Percentiles rank a stretch among this genome's conserved stretches.
phyloP scores from a whole-genome alignment of 2,329 filamentous ascomycete species.

The Diaporthe batatas region DNA sequence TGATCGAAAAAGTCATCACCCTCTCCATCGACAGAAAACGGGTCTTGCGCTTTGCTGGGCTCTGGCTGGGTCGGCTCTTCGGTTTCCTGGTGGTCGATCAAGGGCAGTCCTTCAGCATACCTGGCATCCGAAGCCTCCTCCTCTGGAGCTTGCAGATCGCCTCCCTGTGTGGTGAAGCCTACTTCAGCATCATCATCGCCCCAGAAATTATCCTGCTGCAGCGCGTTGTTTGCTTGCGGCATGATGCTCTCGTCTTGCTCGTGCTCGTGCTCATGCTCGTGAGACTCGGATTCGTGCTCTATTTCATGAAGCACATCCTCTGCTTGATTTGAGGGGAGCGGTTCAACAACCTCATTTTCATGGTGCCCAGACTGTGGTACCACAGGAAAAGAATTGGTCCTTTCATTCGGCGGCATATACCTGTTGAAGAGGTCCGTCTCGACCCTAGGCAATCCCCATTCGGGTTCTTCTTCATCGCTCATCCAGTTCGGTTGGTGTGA shows the following conservation, averaged over 20 bases:
- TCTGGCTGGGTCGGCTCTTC: conserved; percentile 47
- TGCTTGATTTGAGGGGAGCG: conserved; percentile 63
- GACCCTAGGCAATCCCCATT: conserved; percentile 66
- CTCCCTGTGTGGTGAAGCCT: conserved; percentile 52
- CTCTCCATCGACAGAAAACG: conserved; percentile 62
- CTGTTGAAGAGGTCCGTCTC: conserved; percentile 69
- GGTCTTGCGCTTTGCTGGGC: conserved; percentile 35
- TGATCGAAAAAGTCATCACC: conserved; percentile 73
- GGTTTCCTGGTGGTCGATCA: conserved; percentile 61
- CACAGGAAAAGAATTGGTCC: conserved; percentile 74
- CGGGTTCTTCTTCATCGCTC: conserved; percentile 69
- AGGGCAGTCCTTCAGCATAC: conserved; percentile 78
- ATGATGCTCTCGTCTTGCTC: conserved; percentile 44
- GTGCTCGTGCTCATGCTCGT: conserved; percentile 54
- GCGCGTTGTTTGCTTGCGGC: conserved; percentile 36
- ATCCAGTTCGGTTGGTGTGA: conserved; percentile 72
- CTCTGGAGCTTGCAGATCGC: conserved; percentile 56
- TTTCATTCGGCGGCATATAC: conserved; percentile 68
- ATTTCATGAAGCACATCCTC: conserved; percentile 66
- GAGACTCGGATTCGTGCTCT: conserved; percentile 62
- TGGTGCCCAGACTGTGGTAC: conserved; percentile 60
- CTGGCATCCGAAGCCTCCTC: conserved; percentile 67
- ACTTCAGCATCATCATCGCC: conserved; percentile 43
- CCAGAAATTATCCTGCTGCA: conserved; percentile 40
- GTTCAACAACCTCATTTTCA: conserved; percentile 52